Evolutionary conservation across 345 rosid species (phyloP).

Genomic region (Eucalyptus curtisii): DNA sequence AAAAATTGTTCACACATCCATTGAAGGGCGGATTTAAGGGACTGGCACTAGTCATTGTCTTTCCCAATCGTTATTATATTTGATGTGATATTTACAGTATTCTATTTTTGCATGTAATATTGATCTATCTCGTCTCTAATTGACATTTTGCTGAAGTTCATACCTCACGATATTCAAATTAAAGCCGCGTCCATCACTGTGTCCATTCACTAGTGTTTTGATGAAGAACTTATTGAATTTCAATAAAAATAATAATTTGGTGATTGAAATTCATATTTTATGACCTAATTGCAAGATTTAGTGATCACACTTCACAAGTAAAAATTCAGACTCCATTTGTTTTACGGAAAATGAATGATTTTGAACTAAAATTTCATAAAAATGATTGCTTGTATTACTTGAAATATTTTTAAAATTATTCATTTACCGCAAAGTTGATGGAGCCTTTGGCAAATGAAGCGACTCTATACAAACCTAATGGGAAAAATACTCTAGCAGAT

Average conservation of each 20-base stretch:
- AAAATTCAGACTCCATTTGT: background rate
- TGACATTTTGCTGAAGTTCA: background rate
- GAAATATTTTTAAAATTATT: too few relatives aligned
- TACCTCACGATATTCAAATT: background rate
- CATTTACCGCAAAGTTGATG: fast-evolving
- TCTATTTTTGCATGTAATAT: background rate
- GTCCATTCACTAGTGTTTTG: background rate
- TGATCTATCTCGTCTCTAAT: background rate
- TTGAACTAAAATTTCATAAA: fast-evolving
- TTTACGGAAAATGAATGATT: fast-evolving
- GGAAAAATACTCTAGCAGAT: background rate
- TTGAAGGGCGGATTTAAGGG: background rate
- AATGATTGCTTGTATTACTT: fast-evolving
- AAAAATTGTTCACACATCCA: background rate
- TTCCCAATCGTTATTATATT: background rate
- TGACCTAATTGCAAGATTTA: background rate
- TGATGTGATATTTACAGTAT: fast-evolving
- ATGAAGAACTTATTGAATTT: background rate
- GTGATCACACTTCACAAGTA: background rate
- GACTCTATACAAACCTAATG: background rate
- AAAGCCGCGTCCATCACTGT: fast-evolving
- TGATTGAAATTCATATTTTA: background rate
- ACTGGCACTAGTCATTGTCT: background rate
- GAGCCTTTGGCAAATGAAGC: too few relatives aligned
- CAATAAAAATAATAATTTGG: background rate